Percentiles rank a stretch among this genome's conserved stretches.
Evolutionary conservation across 805 yeast genomes (phyloP).

Genomic region (Kazachstania africana): DNA sequence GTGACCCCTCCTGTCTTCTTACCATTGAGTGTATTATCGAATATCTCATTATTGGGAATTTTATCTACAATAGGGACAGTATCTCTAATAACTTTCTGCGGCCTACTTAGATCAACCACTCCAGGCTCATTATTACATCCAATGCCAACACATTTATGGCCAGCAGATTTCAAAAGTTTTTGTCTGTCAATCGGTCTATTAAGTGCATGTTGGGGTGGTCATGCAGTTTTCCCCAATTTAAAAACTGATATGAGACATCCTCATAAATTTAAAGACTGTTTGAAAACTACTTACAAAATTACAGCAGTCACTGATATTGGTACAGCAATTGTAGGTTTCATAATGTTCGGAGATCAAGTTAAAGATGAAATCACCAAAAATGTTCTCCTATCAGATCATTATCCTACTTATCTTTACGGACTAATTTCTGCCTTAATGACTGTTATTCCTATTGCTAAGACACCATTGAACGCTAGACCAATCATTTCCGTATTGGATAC

Average conservation of each 20-base stretch:
- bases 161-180: conserved; percentile 38
- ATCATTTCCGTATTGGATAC: conserved; percentile 60
- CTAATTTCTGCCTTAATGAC: conserved; percentile 61
- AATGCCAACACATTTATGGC: conserved; percentile 59
- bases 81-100: conserved; percentile 45
- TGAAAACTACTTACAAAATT: conserved; percentile 46
- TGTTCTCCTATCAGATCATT: conserved; percentile 51
- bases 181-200: conserved; percentile 54
- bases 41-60: conserved; percentile 61
- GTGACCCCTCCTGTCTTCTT: conserved; percentile 74
- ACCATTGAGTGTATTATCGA: conserved; percentile 62
- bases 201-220: conserved; percentile 81
- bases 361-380: conserved; percentile 71
- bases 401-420: conserved; percentile 50
- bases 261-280: conserved; percentile 39
- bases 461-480: conserved; percentile 77
- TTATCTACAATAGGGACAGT: conserved; percentile 58
- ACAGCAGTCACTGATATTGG: conserved; percentile 49
- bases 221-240: conserved; percentile 66
- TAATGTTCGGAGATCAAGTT: conserved; percentile 69
- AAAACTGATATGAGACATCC: conserved; percentile 66
- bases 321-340: conserved; percentile 55
- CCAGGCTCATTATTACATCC: conserved; percentile 69
- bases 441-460: conserved; percentile 72
- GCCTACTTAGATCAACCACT: conserved; percentile 41